Base-by-base conservation (phyloP, 1,139 yeast genomes). In the Saccharomyces uvarum region DNA sequence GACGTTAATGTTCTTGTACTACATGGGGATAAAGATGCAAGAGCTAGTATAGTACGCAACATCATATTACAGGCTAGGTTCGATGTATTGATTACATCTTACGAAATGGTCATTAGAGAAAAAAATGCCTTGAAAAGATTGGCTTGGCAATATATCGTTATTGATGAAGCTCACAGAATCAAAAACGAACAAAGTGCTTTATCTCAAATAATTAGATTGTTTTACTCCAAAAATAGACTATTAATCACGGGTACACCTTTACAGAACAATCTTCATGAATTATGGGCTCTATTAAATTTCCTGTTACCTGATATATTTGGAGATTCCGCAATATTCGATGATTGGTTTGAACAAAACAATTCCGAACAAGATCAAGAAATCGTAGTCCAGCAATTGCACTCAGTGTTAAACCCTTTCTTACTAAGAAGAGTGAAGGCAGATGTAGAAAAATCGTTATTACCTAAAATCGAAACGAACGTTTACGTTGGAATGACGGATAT, bases 361-460 rank as follows among this genome's bases (percentile, higher is more conserved):
- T 57, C 62, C 2, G 75, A 72, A 4, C 70, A 68, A 26, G 79
- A 79, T 47, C 82, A 81, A 59, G 88, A 83, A 61, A 76, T 77
- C 26, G 85, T 91, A 3, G 88, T 93, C 21, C 83, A 84, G 62
- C 98, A 93, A 72, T 75, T 93, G 51, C 98, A 91, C 73, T 86
- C 90, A 63, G 97, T 93, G 4, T 76, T 91, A 57, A 80, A 83
- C 57, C 95, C 95, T 6, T 86, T 86, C 65, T 73, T 86, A 49
- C 73, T 86, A 58, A 79, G 95, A 68, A 80, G 95, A 72, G 81
- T 86, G 59, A 86, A 86, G 64, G 78, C 88, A 13, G 95, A 86
- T 61, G 95, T 86, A 19, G 95, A 86, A 67, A 86, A 85, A 61
- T 83, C 89, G 0, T 74, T 86, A 48, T 72, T 86, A 56, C 95